Percentiles rank a stretch among this genome's conserved stretches.
phyloP scores from a whole-genome alignment of 1,284 basidiomycete species.

The Tilletia indica region DNA sequence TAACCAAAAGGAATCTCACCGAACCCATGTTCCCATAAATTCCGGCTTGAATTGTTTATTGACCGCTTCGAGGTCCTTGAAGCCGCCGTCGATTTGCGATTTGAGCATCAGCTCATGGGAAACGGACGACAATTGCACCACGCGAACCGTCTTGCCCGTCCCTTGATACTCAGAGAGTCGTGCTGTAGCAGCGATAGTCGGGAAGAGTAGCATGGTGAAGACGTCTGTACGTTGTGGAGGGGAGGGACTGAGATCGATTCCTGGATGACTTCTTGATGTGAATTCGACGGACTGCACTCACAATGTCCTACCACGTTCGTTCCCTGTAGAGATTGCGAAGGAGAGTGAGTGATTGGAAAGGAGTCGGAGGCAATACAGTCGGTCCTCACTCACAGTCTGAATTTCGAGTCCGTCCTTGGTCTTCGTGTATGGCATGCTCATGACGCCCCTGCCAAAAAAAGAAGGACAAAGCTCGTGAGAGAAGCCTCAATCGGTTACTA shows the following conservation, averaged over 20 bases:
- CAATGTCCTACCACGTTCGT: conserved; percentile 48
- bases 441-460: conserved; percentile 32
- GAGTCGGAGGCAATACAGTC: background rate
- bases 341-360: background rate
- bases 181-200: conserved; percentile 32
- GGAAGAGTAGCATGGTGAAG: conserved; percentile 14
- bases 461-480: too few species aligned
- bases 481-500: too few species aligned
- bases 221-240: background rate
- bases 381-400: conserved; percentile 25
- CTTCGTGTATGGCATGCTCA: conserved; percentile 26
- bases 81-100: conserved; percentile 26
- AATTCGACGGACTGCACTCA: background rate
- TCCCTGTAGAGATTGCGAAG: background rate
- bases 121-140: conserved; percentile 38
- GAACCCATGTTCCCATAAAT: conserved; percentile 30
- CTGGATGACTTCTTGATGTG: too few species aligned
- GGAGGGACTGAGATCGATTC: too few species aligned
- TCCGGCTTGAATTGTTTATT: conserved; percentile 40
- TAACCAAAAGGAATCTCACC: background rate
- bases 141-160: conserved; percentile 25
- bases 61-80: conserved; percentile 32
- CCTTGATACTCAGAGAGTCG: conserved; percentile 37
- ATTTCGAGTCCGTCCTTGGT: conserved; percentile 46
- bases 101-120: conserved; percentile 22